Base-by-base conservation (phyloP, 208 protist species). In the Acanthamoeba polyphaga region DNA sequence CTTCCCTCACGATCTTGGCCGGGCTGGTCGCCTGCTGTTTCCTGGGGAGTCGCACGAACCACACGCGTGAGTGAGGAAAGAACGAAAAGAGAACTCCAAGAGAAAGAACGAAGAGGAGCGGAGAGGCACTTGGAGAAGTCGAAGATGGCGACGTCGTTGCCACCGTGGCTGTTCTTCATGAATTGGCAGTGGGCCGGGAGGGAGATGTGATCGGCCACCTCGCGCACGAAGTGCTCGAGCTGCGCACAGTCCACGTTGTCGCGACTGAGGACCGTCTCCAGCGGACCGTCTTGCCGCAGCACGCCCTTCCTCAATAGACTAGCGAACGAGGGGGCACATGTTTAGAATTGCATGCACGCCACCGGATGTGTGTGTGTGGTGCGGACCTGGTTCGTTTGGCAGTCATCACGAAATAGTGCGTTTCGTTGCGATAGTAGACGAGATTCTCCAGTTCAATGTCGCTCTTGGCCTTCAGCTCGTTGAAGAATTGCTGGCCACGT, bases 331-430 rank as follows among this genome's bases (percentile, higher is more conserved):
- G 43, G 43, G 9, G 43, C 0, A 5, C 6, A 3, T 49, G 43
- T 49, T 49, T 49, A 49, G 43, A 49, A 3, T 49, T 49, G 43
- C 43, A 49, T 49, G 43, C 43, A 3, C 43, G 43, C 43, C 43
- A 49, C 43, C 1, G 6, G 43, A 49, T 10, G 43, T 49, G 43
- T 8, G 43, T 4, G 43, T 49, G 46, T 51, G 38, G 38, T n/a
- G 46, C 43, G 32, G 17, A n/a, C n/a, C n/a, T 15, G 0, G 46
- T 46, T 4, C 34, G 76, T 1, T 43, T 95, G 60, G 93, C 93
- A 5, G 93, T 95, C 93, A 95, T 95, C 49, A 95, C 93, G 19
- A 95, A 95, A 53, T 95, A 95, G 29, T 95, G 93, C 24, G 93
- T 95, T n/a, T 95, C 82, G 19, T n/a, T n/a, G 29, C 93, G 43